phyloP scores from a whole-genome alignment of 2,329 filamentous ascomycete genomes.

The Hawksworthiomyces lignivorus region DNA sequence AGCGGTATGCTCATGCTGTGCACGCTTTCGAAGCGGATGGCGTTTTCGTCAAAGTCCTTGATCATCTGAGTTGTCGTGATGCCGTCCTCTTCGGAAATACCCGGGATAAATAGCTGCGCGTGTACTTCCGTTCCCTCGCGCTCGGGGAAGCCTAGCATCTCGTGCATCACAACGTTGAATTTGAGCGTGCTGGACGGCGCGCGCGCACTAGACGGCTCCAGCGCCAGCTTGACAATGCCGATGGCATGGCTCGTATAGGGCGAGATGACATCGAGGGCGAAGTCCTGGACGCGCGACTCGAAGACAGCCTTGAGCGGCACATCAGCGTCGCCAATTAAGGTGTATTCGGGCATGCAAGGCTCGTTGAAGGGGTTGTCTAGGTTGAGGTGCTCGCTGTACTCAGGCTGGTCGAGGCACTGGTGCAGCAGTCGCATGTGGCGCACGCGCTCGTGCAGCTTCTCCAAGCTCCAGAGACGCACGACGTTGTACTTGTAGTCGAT shows the following conservation, averaged over 20 bases:
- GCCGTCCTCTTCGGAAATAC: conserved; percentile 80
- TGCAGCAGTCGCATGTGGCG: conserved; percentile 94
- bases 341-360: conserved; percentile 83
- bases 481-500: conserved; percentile 83
- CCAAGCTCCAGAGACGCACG: conserved; percentile 87
- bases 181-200: conserved; percentile 89
- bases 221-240: conserved; percentile 80
- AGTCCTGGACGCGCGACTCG: conserved; percentile 89
- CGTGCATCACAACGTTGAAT: conserved; percentile 98
- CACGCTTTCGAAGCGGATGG: conserved; percentile 91
- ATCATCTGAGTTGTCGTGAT: conserved; percentile 96
- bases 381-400: conserved; percentile 88
- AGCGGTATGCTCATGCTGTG: conserved; percentile 95
- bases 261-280: conserved; percentile 80
- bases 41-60: conserved; percentile 83
- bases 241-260: conserved; percentile 87
- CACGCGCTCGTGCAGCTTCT: conserved; percentile 82
- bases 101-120: conserved; percentile 91
- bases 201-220: conserved; percentile 89
- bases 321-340: conserved; percentile 84
- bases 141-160: conserved; percentile 89
- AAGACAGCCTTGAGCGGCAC: conserved; percentile 91
- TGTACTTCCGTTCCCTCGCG: conserved; percentile 93
- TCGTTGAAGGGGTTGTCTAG: conserved; percentile 85
- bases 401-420: conserved; percentile 90